phyloP scores from a whole-genome alignment of 306 rosid species.

The Cotoneaster glaucophyllus region DNA sequence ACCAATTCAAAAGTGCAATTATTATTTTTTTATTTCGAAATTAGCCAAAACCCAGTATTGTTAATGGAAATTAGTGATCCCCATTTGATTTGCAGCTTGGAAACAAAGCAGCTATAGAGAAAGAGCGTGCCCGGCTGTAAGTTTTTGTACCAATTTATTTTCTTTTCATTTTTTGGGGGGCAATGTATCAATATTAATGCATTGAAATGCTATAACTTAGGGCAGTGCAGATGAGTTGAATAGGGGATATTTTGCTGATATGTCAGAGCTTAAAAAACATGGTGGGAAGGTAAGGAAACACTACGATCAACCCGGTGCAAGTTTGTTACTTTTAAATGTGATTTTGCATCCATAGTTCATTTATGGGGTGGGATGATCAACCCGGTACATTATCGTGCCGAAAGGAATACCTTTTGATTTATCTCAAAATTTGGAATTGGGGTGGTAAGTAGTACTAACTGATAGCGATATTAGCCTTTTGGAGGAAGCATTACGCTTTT shows the following conservation, averaged over 20 bases:
- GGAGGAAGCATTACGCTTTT: background rate
- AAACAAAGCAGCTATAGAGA: conserved; percentile 53
- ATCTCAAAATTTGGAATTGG: background rate
- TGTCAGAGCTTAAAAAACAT: conserved; percentile 60
- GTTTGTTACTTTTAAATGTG: background rate
- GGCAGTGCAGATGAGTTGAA: conserved; percentile 87
- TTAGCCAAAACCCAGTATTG: background rate
- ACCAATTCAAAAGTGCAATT: background rate
- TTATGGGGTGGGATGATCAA: background rate
- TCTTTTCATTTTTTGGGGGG: background rate
- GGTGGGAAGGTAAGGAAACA: conserved; percentile 86
- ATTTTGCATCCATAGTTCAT: background rate
- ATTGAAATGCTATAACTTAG: conserved; percentile 24
- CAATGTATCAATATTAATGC: conserved; percentile 10
- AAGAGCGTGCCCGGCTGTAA: conserved; percentile 91
- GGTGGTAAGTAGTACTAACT: background rate
- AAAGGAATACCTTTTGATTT: background rate
- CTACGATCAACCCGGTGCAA: background rate
- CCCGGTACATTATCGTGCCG: background rate
- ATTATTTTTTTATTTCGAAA: background rate
- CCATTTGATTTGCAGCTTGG: conserved; percentile 40
- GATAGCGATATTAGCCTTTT: background rate
- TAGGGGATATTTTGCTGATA: conserved; percentile 81
- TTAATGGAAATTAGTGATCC: background rate
- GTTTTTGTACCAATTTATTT: conserved; percentile 19